phyloP scores from a whole-genome alignment of 108 stramenopile genomes.

The Pseudonitzschia pungens region DNA sequence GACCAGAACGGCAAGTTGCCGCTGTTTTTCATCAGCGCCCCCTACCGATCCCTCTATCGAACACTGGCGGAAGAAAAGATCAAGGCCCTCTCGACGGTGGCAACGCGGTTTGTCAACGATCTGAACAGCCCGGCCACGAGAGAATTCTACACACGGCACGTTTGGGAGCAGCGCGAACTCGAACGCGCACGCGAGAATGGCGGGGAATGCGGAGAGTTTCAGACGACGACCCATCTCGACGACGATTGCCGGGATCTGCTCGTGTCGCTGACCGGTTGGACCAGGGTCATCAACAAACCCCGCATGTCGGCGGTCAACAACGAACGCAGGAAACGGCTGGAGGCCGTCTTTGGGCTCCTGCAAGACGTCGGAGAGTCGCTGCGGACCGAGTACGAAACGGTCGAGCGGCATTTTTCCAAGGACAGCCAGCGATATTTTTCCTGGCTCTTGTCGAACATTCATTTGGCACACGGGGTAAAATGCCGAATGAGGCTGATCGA shows the following conservation, averaged over 20 bases:
- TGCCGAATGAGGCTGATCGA: conserved; percentile 36
- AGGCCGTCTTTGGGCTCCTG: conserved; percentile 16
- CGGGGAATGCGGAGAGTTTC: not conserved
- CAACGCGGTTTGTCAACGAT: not conserved
- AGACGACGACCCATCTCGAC: conserved; percentile 6
- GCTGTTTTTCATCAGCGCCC: conserved; percentile 14
- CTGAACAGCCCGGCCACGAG: conserved; percentile 7
- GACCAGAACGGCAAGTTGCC: conserved; percentile 26
- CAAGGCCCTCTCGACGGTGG: conserved; percentile 14
- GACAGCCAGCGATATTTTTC: conserved; percentile 35
- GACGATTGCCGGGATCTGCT: conserved; percentile 24
- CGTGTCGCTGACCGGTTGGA: conserved; percentile 19
- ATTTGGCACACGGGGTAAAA: conserved; percentile 34
- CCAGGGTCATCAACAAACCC: conserved; percentile 10
- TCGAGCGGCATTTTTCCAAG: conserved; percentile 29
- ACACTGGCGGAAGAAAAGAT: conserved; percentile 18
- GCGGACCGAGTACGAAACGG: conserved; percentile 24
- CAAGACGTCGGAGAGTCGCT: conserved; percentile 21
- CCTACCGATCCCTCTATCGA: conserved; percentile 9
- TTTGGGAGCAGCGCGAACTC: conserved; percentile 7
- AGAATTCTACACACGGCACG: conserved; percentile 24
- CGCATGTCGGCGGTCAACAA: conserved; percentile 23
- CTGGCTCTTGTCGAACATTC: conserved; percentile 28
- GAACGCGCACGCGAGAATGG: not conserved
- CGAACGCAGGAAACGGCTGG: conserved; percentile 19